phyloP scores from a whole-genome alignment of 2,329 filamentous ascomycete species.

The Dactylonectria estremocensis region DNA sequence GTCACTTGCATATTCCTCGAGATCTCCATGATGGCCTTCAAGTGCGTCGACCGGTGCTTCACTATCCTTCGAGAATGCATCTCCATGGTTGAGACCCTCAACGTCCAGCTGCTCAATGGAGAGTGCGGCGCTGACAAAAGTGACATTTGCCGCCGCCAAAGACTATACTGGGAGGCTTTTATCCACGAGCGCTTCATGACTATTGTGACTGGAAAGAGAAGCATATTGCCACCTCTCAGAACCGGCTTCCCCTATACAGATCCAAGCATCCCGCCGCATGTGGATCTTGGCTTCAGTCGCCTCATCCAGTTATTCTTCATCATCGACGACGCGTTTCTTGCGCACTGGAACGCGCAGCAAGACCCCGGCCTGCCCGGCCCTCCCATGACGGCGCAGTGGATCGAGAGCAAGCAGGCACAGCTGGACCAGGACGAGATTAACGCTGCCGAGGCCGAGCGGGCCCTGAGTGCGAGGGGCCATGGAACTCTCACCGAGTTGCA shows the following conservation, averaged over 20 bases:
- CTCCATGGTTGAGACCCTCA: conserved; percentile 48
- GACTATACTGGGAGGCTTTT: conserved; percentile 70
- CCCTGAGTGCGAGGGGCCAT: conserved; percentile 45
- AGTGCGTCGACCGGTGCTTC: conserved; percentile 64
- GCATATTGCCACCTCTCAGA: conserved; percentile 52
- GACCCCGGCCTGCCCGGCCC: conserved; percentile 36
- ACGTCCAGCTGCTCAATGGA: conserved; percentile 35
- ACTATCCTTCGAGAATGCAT: conserved; percentile 67
- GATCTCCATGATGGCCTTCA: conserved; percentile 65
- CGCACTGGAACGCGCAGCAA: conserved; percentile 55
- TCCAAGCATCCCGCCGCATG: conserved; percentile 52
- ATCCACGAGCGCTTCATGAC: conserved; percentile 71
- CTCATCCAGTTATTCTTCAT: conserved; percentile 56
- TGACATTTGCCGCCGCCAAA: conserved; percentile 52
- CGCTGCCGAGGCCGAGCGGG: conserved; percentile 48
- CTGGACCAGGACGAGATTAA: conserved; percentile 57
- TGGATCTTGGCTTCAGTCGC: conserved; percentile 56
- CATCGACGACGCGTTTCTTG: conserved; percentile 57
- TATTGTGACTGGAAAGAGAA: conserved; percentile 64
- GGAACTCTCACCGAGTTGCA: conserved; percentile 56
- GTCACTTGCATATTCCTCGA: conserved; percentile 69
- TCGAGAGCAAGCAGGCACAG: conserved; percentile 58
- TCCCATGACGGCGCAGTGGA: conserved; percentile 55
- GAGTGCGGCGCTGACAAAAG: conserved; percentile 31
- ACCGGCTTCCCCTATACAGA: conserved; percentile 52